Base-by-base conservation (phyloP, 2,329 filamentous ascomycete genomes). In the Cladophialophora immunda region DNA sequence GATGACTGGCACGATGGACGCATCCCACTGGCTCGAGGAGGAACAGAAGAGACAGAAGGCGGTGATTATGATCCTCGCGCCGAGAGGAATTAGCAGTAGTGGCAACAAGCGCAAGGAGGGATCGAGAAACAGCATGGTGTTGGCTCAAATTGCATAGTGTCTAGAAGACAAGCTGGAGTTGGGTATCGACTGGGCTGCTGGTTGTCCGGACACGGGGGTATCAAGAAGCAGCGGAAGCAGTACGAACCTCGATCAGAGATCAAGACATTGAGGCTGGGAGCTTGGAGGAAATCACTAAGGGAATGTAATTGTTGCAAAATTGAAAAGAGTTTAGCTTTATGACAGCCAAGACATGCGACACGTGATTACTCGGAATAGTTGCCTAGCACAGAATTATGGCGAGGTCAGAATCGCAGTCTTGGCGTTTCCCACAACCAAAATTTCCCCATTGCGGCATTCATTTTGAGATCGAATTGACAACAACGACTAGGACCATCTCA, bases 21-120 rank as follows among this genome's bases (percentile, higher is more conserved):
- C 4, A n/a, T 61, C 8, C 65, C 65, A 32, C 57, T 62, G 11
- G 53, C 56, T 2, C 61, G 71, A 47, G 71, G 71, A 36, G 71
- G 71, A 9, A 73, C 71, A 22, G 70, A 73, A 47, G 71, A 73
- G 53, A 67, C 65, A 15, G 69, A 71, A 54, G 68, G 67, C 9
- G 64, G 64, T 3, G 67, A 66, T 36, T 69, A 69, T 29, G 60
- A 63, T 15, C 67, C 67, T 54, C 32, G 25, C 45, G 36, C 32
- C 9, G 64, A 59, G 9, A 17, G 2, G 3, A 29, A 11, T 55
- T 55, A 55, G 27, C 30, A 30, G 19, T n/a, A 9, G 53, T 2
- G n/a, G 15, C 1, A 17, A 55, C 52, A 22, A n/a, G 9, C 11
- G 52, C 4, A 15, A 7, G 11, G 27, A 11, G 5, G 11, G 25